Base-by-base conservation (phyloP, 148 eudicot genomes). In the Cornus controversa region DNA sequence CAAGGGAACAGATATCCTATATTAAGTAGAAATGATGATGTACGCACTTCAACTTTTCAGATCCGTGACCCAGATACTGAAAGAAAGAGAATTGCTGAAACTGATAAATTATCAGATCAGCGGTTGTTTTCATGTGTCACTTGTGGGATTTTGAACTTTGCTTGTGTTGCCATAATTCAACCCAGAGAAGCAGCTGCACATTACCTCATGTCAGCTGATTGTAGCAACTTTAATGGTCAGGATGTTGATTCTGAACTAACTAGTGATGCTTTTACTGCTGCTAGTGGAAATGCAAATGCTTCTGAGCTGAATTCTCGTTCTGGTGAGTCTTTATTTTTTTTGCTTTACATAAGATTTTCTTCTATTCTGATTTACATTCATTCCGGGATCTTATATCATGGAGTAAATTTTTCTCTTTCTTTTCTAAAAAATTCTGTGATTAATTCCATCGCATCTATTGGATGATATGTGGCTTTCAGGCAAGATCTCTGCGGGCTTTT, bases 111-210 rank as follows among this genome's bases (percentile, higher is more conserved):
- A 28, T 77, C 91, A 1, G 90, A 87, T 28, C 89, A 90, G 70
- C 95, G 97, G 73, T 81, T 96, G 71, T 96, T 96, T 86, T 93
- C 99, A 29, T 96, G 99, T 71, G 97, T 92, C 78, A 91, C 94
- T 82, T 96, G 99, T 87, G 99, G 99, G 74, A 91, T 96, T 79
- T 86, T 96, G 88, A 92, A 91, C 66, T 96, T 91, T 86, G 91
- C 98, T 75, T 96, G 98, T 85, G 98, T 88, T 42, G 99, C 99
- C 57, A 87, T 96, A 72, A 85, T 96, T 74, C 93, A 84, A 75
- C 99, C 99, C 58, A 88, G 87, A 23, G 93, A 93, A 76, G 80
- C 80, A 80, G 91, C 99, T 74, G 87, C 94, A 57, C 87, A 70
- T n/a, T 86, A 89, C 81, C 84, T 96, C 76, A 89, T 90, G 89